Evolutionary conservation across 2,329 filamentous ascomycete genomes (phyloP).

Genomic region (Hypoxylon rubiginosum): DNA sequence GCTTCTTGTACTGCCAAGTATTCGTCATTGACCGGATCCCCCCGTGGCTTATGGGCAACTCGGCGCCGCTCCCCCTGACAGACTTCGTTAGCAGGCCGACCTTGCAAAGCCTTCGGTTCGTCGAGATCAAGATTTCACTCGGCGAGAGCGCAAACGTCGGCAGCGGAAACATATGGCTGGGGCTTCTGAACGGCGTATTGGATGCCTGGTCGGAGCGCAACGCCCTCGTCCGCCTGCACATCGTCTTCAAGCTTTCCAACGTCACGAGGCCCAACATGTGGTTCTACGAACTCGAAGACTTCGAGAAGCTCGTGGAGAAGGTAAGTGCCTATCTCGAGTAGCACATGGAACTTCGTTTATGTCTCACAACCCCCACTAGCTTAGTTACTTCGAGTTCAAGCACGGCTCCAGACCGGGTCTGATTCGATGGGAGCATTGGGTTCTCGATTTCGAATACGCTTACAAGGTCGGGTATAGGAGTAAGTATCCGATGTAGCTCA

Average conservation of each 20-base stretch:
- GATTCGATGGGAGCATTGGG: slow-evolving; percentile 49
- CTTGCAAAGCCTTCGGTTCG: slow-evolving; percentile 50
- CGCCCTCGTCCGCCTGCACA: slow-evolving; percentile 46
- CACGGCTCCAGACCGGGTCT: slow-evolving; percentile 42
- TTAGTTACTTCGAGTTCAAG: slow-evolving; percentile 46
- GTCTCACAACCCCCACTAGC: slow-evolving; percentile 34
- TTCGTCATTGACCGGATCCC: slow-evolving; percentile 55
- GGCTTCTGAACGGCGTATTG: slow-evolving; percentile 47
- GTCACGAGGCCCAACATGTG: slow-evolving; percentile 39
- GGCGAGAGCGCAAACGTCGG: slow-evolving; percentile 46
- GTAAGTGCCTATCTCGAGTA: slow-evolving; percentile 28
- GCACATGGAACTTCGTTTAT: background rate
- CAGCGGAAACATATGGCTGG: slow-evolving; percentile 49
- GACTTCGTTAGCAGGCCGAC: slow-evolving; percentile 50
- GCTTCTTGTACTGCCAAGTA: slow-evolving; percentile 44
- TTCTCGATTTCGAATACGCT: slow-evolving; percentile 47
- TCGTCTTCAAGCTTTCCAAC: slow-evolving; percentile 52
- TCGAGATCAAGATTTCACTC: slow-evolving; percentile 52
- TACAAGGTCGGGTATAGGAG: slow-evolving; percentile 46
- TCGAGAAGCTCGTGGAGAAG: slow-evolving; percentile 40
- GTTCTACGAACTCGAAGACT: slow-evolving; percentile 44
- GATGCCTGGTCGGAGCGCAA: slow-evolving; percentile 47
- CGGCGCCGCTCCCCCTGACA: slow-evolving; percentile 46
- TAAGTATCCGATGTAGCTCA: slow-evolving; percentile 34
- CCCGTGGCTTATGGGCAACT: slow-evolving; percentile 51